Evolutionary conservation across 371 early-diverging fungal genomes (phyloP).

Genomic region (Mucor sp.): DNA sequence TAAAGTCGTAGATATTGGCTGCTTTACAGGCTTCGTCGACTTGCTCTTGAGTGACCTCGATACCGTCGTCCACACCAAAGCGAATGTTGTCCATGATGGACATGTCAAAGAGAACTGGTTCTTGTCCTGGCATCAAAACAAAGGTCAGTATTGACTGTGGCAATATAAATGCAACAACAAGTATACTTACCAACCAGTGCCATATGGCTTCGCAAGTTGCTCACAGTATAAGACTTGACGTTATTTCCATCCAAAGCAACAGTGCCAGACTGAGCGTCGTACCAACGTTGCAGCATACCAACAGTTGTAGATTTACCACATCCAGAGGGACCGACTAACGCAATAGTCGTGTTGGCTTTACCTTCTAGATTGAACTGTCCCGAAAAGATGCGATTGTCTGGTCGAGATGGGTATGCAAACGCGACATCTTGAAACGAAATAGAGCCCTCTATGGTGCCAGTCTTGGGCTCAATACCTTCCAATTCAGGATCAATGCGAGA

Average conservation of each 20-base stretch:
- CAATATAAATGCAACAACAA: no score
- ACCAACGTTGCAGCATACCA: slow-evolving; percentile 82
- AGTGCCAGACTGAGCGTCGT: slow-evolving; percentile 67
- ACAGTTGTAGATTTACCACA: slow-evolving; percentile 88
- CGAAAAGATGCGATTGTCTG: slow-evolving; percentile 71
- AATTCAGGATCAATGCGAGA: slow-evolving; percentile 70
- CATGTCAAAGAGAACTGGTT: slow-evolving; percentile 78
- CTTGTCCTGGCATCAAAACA: slow-evolving; percentile 55
- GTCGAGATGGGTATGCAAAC: slow-evolving; percentile 86
- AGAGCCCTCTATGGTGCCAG: slow-evolving; percentile 49
- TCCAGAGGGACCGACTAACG: slow-evolving; percentile 83
- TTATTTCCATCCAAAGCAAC: slow-evolving; percentile 66
- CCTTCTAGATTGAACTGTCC: slow-evolving; percentile 71
- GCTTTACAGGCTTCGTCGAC: slow-evolving; percentile 64
- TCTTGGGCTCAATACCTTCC: slow-evolving; percentile 52
- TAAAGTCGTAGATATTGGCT: slow-evolving; percentile 81
- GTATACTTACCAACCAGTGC: slow-evolving; percentile 64
- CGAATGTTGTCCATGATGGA: slow-evolving; percentile 79
- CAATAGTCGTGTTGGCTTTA: slow-evolving; percentile 73
- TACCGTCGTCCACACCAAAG: slow-evolving; percentile 54
- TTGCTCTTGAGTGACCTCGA: slow-evolving; percentile 46
- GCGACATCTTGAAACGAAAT: slow-evolving; percentile 57
- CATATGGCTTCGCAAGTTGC: slow-evolving; percentile 67
- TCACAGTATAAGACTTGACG: slow-evolving; percentile 59
- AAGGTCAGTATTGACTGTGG: no score